Evolutionary conservation across 1,139 yeast species (phyloP).

Genomic region (Yamadazyma diddensiae): DNA sequence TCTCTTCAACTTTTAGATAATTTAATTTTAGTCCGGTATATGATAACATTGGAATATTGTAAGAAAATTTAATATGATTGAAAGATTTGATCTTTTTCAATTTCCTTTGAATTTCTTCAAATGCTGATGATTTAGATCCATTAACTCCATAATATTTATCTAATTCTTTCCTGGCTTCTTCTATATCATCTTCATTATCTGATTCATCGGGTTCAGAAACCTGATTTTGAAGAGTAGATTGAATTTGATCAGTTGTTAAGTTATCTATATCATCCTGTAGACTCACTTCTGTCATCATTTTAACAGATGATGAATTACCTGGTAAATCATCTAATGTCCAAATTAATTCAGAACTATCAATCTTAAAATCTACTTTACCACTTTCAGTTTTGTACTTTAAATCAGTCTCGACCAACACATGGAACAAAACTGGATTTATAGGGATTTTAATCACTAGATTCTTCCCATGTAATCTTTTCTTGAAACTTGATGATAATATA

Average conservation of each 20-base stretch:
- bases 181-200: constrained; percentile 9
- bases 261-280: constrained; percentile 13
- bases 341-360: constrained; percentile 49
- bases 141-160: constrained; percentile 44
- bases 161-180: constrained; percentile 26
- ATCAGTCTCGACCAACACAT: constrained; percentile 24
- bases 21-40: constrained; percentile 42
- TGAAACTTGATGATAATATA: constrained; percentile 32
- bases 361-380: constrained; percentile 40
- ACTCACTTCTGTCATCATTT: constrained; percentile 45
- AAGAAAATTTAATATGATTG: constrained; percentile 30
- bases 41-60: constrained; percentile 41
- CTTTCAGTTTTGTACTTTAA: constrained; percentile 41
- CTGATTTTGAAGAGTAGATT: constrained; percentile 8
- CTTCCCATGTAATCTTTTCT: constrained; percentile 34
- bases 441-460: constrained; percentile 34
- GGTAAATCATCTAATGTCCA: constrained; percentile 61
- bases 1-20: constrained; percentile 39
- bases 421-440: constrained; percentile 32
- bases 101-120: constrained; percentile 16
- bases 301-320: constrained; percentile 41
- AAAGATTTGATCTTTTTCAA: constrained; percentile 14
- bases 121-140: constrained; percentile 31
- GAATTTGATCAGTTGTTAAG: constrained; percentile 10
- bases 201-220: not conserved